A percentile compares a stretch with the other conserved stretches of the same genome.
Evolutionary conservation across 2,329 filamentous ascomycete genomes (phyloP).

Genomic region (Periconia sp.): DNA sequence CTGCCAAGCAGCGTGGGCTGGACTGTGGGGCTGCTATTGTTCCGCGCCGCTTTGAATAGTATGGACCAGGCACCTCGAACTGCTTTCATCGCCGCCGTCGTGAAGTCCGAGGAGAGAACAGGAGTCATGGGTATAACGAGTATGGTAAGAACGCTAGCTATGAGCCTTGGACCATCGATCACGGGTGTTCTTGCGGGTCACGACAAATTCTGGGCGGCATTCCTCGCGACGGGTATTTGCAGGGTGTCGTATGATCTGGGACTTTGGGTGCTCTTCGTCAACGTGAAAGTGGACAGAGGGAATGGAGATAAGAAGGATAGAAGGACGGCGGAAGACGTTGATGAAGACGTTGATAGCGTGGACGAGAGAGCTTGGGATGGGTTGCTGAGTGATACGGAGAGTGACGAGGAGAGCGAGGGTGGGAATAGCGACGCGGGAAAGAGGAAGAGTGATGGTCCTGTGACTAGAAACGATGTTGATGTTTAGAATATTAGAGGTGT

Average conservation of each 20-base stretch:
- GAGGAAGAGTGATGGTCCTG: slow-evolving; percentile 36
- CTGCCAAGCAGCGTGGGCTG: slow-evolving; percentile 58
- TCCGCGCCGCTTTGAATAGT: slow-evolving; percentile 68
- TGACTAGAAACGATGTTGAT: too few relatives aligned
- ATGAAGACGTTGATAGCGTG: slow-evolving; percentile 22
- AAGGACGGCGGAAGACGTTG: slow-evolving; percentile 20
- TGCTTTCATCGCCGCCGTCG: slow-evolving; percentile 71
- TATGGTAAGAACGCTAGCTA: slow-evolving; percentile 65
- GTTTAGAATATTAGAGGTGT: too few relatives aligned
- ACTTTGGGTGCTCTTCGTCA: slow-evolving; percentile 46
- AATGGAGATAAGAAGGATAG: slow-evolving; percentile 14
- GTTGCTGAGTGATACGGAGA: slow-evolving; percentile 37
- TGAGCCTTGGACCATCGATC: slow-evolving; percentile 52
- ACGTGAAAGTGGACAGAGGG: slow-evolving; percentile 36
- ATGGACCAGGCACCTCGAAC: slow-evolving; percentile 73
- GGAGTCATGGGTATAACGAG: slow-evolving; percentile 73
- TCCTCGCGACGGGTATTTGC: slow-evolving; percentile 43
- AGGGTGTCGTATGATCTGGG: slow-evolving; percentile 46
- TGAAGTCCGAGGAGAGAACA: slow-evolving; percentile 68
- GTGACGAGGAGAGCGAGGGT: slow-evolving; percentile 23
- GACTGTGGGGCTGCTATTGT: slow-evolving; percentile 62
- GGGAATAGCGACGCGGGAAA: slow-evolving; percentile 18
- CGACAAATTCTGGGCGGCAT: slow-evolving; percentile 45
- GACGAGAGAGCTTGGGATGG: slow-evolving; percentile 37
- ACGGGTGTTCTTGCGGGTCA: slow-evolving; percentile 45